Evolutionary conservation across 306 rosid species (phyloP).

Genomic region (Urtica urens): DNA sequence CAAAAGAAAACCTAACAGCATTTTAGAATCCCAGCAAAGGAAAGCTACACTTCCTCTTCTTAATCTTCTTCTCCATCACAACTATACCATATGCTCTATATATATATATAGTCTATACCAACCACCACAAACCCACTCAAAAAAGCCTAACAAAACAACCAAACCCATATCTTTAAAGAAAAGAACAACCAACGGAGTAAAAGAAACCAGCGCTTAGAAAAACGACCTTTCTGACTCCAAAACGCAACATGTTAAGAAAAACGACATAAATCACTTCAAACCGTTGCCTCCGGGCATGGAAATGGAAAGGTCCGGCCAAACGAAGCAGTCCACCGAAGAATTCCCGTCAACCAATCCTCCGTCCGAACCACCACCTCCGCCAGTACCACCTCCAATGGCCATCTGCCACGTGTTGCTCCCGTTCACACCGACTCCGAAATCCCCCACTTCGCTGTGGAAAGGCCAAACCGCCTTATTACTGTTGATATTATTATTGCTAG

Average conservation of each 20-base stretch:
- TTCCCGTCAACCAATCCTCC: conserved; percentile 17
- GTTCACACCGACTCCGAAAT: background rate
- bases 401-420: conserved; percentile 34
- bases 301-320: conserved; percentile 32
- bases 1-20: too few relatives aligned
- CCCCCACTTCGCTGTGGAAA: conserved; percentile 16
- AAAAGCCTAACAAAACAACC: background rate
- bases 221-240: background rate
- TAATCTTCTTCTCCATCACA: background rate
- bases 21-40: too few relatives aligned
- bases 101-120: background rate
- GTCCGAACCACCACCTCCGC: conserved; percentile 13
- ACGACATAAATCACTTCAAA: conserved; percentile 8
- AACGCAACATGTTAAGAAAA: background rate
- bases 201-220: background rate
- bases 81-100: background rate
- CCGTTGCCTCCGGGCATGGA: conserved; percentile 23
- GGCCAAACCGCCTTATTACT: conserved; percentile 23
- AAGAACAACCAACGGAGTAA: background rate
- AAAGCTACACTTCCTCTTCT: too few relatives aligned
- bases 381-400: conserved; percentile 9
- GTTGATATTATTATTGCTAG: too few relatives aligned
- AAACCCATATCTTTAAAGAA: background rate
- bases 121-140: background rate
- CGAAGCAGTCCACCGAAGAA: conserved; percentile 20